Evolutionary conservation across 495 filamentous ascomycete genomes (phyloP), one percentile per base, ranked within the genome.

Genomic region (Aspergillus panamensis): DNA sequence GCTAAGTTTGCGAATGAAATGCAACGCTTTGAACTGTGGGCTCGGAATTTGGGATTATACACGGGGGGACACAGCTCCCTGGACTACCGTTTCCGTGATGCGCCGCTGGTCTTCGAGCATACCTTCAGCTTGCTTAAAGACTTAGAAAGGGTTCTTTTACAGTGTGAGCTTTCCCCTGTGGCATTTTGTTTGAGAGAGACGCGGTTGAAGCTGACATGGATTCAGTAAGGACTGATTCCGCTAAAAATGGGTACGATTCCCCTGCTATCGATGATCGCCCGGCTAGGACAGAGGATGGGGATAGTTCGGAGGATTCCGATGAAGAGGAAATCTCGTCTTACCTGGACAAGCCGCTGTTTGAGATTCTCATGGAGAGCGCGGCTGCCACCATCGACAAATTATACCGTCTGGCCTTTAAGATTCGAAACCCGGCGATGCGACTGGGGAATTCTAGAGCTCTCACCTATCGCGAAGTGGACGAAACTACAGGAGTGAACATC

Each of bases 1-100:
- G 29, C 25, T 14, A 32, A 33, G 17, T 43, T 37, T 13, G 12
- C 21, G 6, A 56, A 56, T 48, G 42, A 56, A 56, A 14, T 14
- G 14, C 53, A 56, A 25, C 43, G 53, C 2, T 56, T 56, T 25
- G 53, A 56, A 17, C 10, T 56, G 42, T 56, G 53, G 53, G 44
- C 42, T 16, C 39, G 17, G 6, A 56, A 56, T 48, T 25, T 56
- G 14, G 53, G 53, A 6, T 30, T 56, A 12, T 48, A 48, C 29
- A 42, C 10, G 1, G 31, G 42, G 2, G 53, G 53, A 12, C 53
- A 56, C n/a, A 48, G 43, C 44, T 56, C 53, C 8, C 29, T 56
- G 2, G 40, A 56, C 16, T 56, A 56, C 29, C 53, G 42, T 9
- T 48, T 56, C 16, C 53, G 53, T 16, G 53, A 56, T 44, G 42